A percentile compares a stretch with the other conserved stretches of the same genome.
These are phyloP conservation scores for Penicillium psychrofluorescens DNA, from an alignment of 495 filamentous ascomycete genomes.

Conservation along the genomic window DNA sequence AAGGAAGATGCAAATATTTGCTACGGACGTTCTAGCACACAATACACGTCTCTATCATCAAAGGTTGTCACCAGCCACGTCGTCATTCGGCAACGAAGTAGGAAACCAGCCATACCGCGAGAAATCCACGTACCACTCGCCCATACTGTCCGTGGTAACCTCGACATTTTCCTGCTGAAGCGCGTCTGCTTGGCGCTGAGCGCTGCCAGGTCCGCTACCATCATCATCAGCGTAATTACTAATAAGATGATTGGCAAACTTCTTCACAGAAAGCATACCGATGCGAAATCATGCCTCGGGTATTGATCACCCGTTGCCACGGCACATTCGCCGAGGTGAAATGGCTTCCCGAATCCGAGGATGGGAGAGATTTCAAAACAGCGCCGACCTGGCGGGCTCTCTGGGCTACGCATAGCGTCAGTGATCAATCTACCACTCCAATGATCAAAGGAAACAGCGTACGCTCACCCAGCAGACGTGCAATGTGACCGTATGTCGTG, in stretches of 20 bases:
- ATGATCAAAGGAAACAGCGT: background rate
- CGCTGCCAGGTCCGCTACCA: constrained; percentile 57
- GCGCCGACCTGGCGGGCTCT: constrained; percentile 78
- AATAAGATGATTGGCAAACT: background rate
- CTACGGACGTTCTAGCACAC: background rate
- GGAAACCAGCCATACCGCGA: constrained; percentile 74
- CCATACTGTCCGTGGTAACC: constrained; percentile 56
- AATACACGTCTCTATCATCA: background rate
- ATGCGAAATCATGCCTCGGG: constrained; percentile 77
- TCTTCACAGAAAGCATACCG: constrained; percentile 44
- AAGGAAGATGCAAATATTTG: too few relatives aligned
- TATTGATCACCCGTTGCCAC: constrained; percentile 89
- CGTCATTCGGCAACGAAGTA: constrained; percentile 30
- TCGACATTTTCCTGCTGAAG: constrained; percentile 63
- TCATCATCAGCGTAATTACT: constrained; percentile 4
- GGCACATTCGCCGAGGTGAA: constrained; percentile 76
- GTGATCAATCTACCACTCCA: background rate
- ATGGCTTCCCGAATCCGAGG: constrained; percentile 24
- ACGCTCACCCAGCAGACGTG: constrained; percentile 72
- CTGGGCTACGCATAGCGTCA: constrained; percentile 39
- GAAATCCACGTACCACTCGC: constrained; percentile 64
- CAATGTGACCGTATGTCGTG: constrained; percentile 87
- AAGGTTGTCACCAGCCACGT: constrained; percentile 6
- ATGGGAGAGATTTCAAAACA: constrained; percentile 77
- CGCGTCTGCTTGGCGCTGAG: constrained; percentile 59